Evolutionary conservation across 768 basidiomycete genomes (phyloP).

Genomic region (Tricholoma sp.): DNA sequence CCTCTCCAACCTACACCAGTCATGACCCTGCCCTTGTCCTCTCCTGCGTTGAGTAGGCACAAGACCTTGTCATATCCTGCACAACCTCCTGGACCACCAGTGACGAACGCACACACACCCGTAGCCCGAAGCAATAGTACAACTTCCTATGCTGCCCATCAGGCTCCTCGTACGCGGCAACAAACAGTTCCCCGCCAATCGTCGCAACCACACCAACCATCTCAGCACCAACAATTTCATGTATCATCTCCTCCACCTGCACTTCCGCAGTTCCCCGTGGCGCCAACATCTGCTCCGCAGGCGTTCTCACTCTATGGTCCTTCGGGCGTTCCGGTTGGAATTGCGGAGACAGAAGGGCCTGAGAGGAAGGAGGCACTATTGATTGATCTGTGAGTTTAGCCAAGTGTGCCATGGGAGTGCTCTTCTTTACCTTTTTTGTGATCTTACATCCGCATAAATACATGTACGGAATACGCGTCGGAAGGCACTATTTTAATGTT

Average conservation of each 20-base stretch:
- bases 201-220: constrained; percentile 20
- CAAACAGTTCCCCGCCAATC: constrained; percentile 8
- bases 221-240: constrained; percentile 17
- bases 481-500: no score
- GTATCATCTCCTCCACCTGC: constrained; percentile 23
- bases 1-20: constrained; percentile 19
- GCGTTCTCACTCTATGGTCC: constrained; percentile 45
- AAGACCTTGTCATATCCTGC: constrained; percentile 29
- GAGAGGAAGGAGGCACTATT: constrained; percentile 61
- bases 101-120: constrained; percentile 12
- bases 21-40: constrained; percentile 2
- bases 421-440: background rate
- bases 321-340: constrained; percentile 35
- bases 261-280: constrained; percentile 61
- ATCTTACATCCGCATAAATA: no score
- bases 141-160: constrained; percentile 1
- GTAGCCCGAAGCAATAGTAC: constrained; percentile 31
- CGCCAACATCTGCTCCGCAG: constrained; percentile 56
- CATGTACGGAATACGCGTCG: no score
- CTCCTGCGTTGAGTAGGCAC: constrained; percentile 24
- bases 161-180: constrained; percentile 14
- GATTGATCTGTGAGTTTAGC: constrained; percentile 39
- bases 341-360: constrained; percentile 44
- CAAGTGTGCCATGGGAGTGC: background rate
- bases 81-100: constrained; percentile 15